Evolutionary conservation across 2,329 filamentous ascomycete genomes (phyloP).

Genomic region (Metarhizium guizhouense): DNA sequence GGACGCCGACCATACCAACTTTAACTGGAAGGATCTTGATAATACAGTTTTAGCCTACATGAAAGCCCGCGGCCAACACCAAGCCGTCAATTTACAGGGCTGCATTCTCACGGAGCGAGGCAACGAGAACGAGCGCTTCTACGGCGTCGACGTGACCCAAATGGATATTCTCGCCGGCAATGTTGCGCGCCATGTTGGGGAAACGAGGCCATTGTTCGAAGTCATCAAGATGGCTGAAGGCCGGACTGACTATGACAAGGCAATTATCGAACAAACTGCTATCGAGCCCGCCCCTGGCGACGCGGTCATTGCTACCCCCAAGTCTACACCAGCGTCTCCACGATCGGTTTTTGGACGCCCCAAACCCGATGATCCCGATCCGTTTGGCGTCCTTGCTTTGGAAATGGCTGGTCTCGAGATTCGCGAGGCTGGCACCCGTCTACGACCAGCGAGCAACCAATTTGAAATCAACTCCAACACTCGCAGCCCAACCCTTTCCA

Average conservation of each 20-base stretch:
- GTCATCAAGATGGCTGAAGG: constrained; percentile 86
- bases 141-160: constrained; percentile 38
- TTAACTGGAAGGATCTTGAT: constrained; percentile 42
- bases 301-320: constrained; percentile 43
- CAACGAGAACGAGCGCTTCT: constrained; percentile 54
- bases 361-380: constrained; percentile 74
- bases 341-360: constrained; percentile 65
- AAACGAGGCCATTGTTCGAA: constrained; percentile 58
- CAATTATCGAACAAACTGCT: constrained; percentile 54
- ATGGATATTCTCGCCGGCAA: constrained; percentile 50
- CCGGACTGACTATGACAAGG: constrained; percentile 62
- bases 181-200: constrained; percentile 43
- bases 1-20: constrained; percentile 42
- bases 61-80: constrained; percentile 47
- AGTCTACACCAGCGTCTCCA: constrained; percentile 25
- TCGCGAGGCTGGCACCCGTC: constrained; percentile 67
- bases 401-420: constrained; percentile 86
- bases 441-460: constrained; percentile 64
- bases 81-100: constrained; percentile 45
- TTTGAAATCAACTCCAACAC: constrained; percentile 77
- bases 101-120: constrained; percentile 47
- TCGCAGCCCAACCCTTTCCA: constrained; percentile 59
- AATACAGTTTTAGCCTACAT: constrained; percentile 50
- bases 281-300: constrained; percentile 69
- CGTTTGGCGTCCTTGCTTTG: constrained; percentile 83